Evolutionary conservation across 2,329 filamentous ascomycete genomes (phyloP), one percentile per base, ranked within the genome.

Genomic region (Elsinoe fawcettii): DNA sequence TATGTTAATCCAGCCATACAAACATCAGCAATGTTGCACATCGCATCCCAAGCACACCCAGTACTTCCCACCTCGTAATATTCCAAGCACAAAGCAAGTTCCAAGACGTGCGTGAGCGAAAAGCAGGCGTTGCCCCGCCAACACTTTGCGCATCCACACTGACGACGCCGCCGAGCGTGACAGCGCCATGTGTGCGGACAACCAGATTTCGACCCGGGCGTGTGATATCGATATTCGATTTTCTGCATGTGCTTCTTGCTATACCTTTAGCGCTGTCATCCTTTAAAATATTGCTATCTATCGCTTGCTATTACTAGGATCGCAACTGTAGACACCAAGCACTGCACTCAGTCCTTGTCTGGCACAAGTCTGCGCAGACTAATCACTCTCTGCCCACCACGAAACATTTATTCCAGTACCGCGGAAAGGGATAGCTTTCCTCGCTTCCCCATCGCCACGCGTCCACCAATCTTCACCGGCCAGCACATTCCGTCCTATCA

Each of bases 111-210:
- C 11, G 9, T 14, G 9, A 36, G 20, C 14, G 23, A 36, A 30
- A 39, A 27, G 32, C 18, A 30, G 27, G 49, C 34, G 49, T 53
- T 53, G 49, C 49, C 49, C 49, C 32, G 49, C 30, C 49, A 53
- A 53, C 49, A 32, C 20, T 25, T 32, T n/a, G 25, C 20, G 8
- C 14, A 18, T 25, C 49, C 30, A 30, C 49, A 53, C 49, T 9
- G 30, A 44, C 46, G 46, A 34, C 46, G 46, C 46, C 46, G 34
- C 27, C 27, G 27, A 37, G 34, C 34, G 14, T 7, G 34, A 12
- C 34, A 37, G 34, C 34, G 34, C 34, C 34, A 37, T 37, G 14
- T 37, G 14, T n/a, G 34, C 34, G n/a, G n/a, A n/a, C n/a, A 30
- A 9, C 34, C 34, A 37, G 14, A 37, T 37, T 44, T 18, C 6